Evolutionary conservation across 2,329 filamentous ascomycete genomes (phyloP).

Genomic region (Fusarium sp.): DNA sequence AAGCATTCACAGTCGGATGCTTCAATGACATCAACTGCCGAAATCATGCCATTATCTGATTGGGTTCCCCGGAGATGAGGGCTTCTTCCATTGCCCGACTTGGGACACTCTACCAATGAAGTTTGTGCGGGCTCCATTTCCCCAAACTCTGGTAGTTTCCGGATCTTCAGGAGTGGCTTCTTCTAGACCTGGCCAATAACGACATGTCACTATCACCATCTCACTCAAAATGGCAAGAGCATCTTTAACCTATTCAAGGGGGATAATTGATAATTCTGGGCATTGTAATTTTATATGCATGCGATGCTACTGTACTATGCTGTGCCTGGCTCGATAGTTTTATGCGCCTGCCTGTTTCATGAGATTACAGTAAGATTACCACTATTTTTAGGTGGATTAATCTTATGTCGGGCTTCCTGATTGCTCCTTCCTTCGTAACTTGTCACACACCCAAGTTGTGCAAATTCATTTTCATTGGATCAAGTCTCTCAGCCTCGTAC

Average conservation of each 20-base stretch:
- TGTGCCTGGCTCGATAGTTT: background rate
- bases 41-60: constrained; percentile 5
- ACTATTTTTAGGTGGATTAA: constrained; percentile 25
- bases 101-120: constrained; percentile 19
- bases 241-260: background rate
- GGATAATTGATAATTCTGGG: background rate
- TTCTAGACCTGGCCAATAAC: constrained; percentile 27
- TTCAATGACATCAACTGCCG: constrained; percentile 23
- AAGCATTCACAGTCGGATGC: background rate
- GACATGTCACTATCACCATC: background rate
- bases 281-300: constrained; percentile 23
- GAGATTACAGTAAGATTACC: constrained; percentile 9
- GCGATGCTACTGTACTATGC: constrained; percentile 7
- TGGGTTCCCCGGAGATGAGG: constrained; percentile 27
- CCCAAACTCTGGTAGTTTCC: constrained; percentile 42
- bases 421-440: background rate
- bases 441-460: constrained; percentile 6
- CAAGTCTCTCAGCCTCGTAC: constrained; percentile 29
- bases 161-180: constrained; percentile 44
- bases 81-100: constrained; percentile 4
- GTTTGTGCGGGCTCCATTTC: constrained; percentile 9
- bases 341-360: constrained; percentile 13
- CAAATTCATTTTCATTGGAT: constrained; percentile 9
- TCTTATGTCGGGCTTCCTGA: background rate
- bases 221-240: background rate